Base-by-base conservation (phyloP, 2,329 filamentous ascomycete species). In the Furcasterigmium furcatum region DNA sequence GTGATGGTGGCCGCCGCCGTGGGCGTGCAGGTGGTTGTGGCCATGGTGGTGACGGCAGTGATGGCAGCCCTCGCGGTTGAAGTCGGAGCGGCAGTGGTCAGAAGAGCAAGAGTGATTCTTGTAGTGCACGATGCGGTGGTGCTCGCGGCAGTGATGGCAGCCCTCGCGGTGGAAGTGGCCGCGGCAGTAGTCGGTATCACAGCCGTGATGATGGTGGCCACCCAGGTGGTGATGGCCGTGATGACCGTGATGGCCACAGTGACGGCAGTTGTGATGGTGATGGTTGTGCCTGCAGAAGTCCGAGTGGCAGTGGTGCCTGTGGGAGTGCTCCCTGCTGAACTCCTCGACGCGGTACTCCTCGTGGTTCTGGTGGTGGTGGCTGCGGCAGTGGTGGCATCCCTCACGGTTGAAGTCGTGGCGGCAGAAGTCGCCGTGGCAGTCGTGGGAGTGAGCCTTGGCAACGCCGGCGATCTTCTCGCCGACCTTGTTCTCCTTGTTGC, bases 61-160 rank as follows among this genome's bases (percentile, higher is more conserved):
- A 13, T 22, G 16, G 38, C 43, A 45, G 34, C 43, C 43, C 7
- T 22, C 4, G 25, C 25, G 35, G 16, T 45, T 14, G 25, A 16
- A 32, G 35, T 45, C 19, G 24, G 16, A 9, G n/a, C 22, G 25
- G 43, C 43, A 45, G 10, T 45, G n/a, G 9, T 30, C 16, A 21
- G 43, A 45, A 24, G 46, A 14, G 34, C 39, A 43, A 10, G 43
- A 38, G 21, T 39, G 16, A 16, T 36, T 19, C 32, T 38, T 38
- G 20, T 27, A 9, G n/a, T 38, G 16, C 20, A 32, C 16, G 19
- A 38, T 27, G 19, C n/a, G 34, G n/a, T 18, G n/a, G 18, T 16
- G 16, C 34, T 36, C 36, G 20, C 36, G 20, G 41, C 41, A 43
- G 41, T 43, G 41, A 7, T 38, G n/a, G 41, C 41, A 43, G 30